Base-by-base conservation (phyloP, 345 rosid genomes). In the Citrus glauca region DNA sequence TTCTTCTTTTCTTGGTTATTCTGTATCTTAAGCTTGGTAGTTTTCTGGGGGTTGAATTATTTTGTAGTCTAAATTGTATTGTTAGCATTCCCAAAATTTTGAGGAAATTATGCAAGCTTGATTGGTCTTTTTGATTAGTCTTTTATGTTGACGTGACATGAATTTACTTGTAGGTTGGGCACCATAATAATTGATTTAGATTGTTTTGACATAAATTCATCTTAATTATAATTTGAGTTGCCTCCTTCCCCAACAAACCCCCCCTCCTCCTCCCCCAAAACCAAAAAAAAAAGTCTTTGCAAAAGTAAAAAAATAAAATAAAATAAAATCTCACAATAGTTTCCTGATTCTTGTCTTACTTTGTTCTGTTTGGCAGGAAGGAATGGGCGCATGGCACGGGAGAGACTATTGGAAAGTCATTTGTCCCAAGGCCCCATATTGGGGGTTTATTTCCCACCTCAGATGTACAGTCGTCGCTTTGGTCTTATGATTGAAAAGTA, bases 401-500 rank as follows among this genome's bases (percentile, higher is more conserved):
- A 68, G 92, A 84, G 81, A 81, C 78, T 25, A 53, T 71, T 63
- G 84, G 86, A 20, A 88, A 84, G 76, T 37, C 86, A 14, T 69
- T 85, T 9, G 79, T 80, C 45, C 71, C 81, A 2, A 86, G 85
- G 82, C 83, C 87, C 25, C 84, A 77, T 72, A 81, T 79, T 62
- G 93, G 90, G 80, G 89, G 91, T 78, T 80, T 81, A 73, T 86
- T 82, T 82, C 83, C 87, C 75, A 79, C 72, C 85, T 79, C 87
- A 80, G 90, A 88, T 92, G 98, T 89, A 88, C 89, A 90, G 90
- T 87, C 94, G 90, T 87, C 94, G 71, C 88, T 89, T 84, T 91
- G 95, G 98, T 88, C 79, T 75, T 86, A 84, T 79, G 86, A 84
- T 73, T 86, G 65, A 80, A 69, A 81, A 80, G 82, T 77, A 71